Base-by-base conservation (phyloP, 371 early-diverging fungal species). In the Dichotomocladium elegans region DNA sequence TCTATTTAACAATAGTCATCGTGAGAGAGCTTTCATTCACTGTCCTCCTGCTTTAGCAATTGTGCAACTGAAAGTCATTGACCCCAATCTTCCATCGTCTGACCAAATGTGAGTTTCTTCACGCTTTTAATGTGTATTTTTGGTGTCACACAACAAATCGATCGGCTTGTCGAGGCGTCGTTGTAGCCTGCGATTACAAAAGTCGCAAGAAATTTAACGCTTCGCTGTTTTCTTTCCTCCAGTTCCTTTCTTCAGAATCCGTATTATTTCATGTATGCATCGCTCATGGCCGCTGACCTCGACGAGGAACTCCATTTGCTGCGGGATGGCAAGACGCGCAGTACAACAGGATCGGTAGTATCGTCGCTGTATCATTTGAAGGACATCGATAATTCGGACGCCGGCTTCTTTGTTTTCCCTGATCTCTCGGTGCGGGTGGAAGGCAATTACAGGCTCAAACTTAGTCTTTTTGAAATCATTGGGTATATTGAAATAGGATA, bases 381-480 rank as follows among this genome's bases (percentile, higher is more conserved):
- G 50, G 96, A 95, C 57, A 79, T 82, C 22, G 89, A 91, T 57
- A 85, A 85, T 52, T 74, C 80, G n/a, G 92, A 93, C 52, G 96
- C 92, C 41, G 95, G 92, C 2, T 96, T 93, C 68, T 96, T 96
- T 77, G 95, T 96, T 29, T 98, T 96, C 72, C 93, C 94, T 28
- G 98, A 98, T 63, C 68, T 98, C 44, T 91, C 91, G 2, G 92
- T 95, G 14, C 74, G 96, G 29, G 86, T 89, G 70, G 96, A 96
- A 58, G 98, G 98, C 21, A 70, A 74, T 14, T 96, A 92, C 61
- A 74, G 94, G 10, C 74, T 98, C 14, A 93, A 92, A 65, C 86
- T 97, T 51, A 87, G 89, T 24, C 72, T 97, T 22, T 95, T 89
- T 73, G 95, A 95, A 64, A 88, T 92, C 29, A 81, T 88, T 33